A percentile compares a stretch with the other conserved stretches of the same genome.
Evolutionary conservation across 2,329 filamentous ascomycete genomes (phyloP).

Genomic region (Colletotrichum trifolii): DNA sequence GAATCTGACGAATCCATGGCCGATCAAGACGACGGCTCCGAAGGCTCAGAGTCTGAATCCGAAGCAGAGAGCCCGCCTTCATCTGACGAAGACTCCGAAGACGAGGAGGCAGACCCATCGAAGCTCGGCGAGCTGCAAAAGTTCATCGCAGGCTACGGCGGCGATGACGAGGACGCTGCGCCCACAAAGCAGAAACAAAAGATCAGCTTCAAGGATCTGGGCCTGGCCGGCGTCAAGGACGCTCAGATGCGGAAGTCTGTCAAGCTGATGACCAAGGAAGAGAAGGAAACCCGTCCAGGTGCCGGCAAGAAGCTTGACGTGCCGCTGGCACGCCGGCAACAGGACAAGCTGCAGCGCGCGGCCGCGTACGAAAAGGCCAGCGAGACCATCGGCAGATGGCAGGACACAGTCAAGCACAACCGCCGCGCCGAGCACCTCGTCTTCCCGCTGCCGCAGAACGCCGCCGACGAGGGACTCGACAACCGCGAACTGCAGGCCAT

Average conservation of each 20-base stretch:
- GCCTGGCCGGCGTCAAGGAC: slow-evolving; percentile 77
- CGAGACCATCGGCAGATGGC: slow-evolving; percentile 90
- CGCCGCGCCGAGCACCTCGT: slow-evolving; percentile 88
- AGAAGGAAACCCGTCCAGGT: slow-evolving; percentile 60
- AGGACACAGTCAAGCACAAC: slow-evolving; percentile 94
- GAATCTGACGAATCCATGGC: slow-evolving; percentile 60
- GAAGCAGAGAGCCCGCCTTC: slow-evolving; percentile 61
- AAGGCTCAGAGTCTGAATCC: slow-evolving; percentile 54
- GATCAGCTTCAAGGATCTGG: slow-evolving; percentile 80
- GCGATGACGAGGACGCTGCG: slow-evolving; percentile 62
- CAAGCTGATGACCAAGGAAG: slow-evolving; percentile 76
- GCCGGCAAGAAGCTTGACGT: slow-evolving; percentile 78
- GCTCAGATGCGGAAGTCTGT: slow-evolving; percentile 81
- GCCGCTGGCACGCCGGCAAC: slow-evolving; percentile 85
- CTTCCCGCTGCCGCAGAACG: slow-evolving; percentile 84
- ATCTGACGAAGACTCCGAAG: slow-evolving; percentile 60
- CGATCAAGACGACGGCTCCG: slow-evolving; percentile 52
- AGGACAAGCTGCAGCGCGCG: slow-evolving; percentile 83
- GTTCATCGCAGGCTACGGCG: slow-evolving; percentile 75
- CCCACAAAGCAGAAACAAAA: slow-evolving; percentile 57
- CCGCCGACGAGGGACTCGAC: slow-evolving; percentile 68
- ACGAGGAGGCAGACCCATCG: slow-evolving; percentile 60
- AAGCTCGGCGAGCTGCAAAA: slow-evolving; percentile 74
- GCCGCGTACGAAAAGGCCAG: slow-evolving; percentile 92
- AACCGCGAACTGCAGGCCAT: slow-evolving; percentile 74